A percentile compares a stretch with the other conserved stretches of the same genome.
Conservation (phyloP, 1,284 basidiomycete species). For the Marasmius sp. region DNA sequence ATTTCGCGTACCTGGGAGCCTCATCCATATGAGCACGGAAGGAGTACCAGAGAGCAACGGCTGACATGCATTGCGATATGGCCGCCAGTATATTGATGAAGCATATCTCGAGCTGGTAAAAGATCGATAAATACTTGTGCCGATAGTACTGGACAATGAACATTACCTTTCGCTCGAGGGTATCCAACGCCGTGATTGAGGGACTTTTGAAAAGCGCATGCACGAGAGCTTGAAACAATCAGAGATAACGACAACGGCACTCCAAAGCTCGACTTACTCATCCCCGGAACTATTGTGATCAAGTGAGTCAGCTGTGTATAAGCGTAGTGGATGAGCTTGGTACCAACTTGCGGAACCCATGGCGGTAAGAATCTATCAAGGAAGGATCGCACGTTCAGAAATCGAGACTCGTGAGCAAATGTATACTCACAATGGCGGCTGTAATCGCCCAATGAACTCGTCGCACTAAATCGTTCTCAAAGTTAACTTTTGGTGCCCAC, state of each 20-base stretch:
- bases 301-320: not conserved
- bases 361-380: not conserved
- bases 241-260: not conserved
- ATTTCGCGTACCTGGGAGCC: not conserved
- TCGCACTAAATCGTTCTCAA: not conserved
- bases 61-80: conserved; percentile 1
- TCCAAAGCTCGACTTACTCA: not conserved
- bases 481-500: not conserved
- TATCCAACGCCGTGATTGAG: not conserved
- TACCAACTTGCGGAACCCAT: not conserved
- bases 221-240: not conserved
- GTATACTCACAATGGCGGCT: not conserved
- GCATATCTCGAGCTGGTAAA: not conserved
- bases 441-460: not conserved
- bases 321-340: not conserved
- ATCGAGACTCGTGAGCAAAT: not conserved
- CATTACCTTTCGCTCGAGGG: not conserved
- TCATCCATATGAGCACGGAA: not conserved
- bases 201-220: not conserved
- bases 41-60: not conserved
- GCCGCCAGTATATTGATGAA: not conserved
- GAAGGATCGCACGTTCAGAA: not conserved
- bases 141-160: not conserved
- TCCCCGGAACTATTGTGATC: not conserved
- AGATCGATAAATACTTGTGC: not conserved